phyloP scores from a whole-genome alignment of 345 rosid genomes.

The Abelmoschus esculentus region DNA sequence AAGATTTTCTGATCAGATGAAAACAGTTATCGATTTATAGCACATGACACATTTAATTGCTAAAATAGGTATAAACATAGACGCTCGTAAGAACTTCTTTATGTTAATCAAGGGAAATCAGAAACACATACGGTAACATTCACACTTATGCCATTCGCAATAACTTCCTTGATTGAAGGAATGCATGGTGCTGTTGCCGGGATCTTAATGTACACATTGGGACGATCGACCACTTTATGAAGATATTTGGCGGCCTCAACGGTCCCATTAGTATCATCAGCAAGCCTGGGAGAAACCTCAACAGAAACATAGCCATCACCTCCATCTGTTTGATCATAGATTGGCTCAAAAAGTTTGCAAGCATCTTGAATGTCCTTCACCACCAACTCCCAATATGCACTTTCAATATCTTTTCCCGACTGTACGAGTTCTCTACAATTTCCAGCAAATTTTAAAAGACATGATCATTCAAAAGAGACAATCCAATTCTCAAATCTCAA shows the following conservation, averaged over 20 bases:
- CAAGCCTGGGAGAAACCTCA: conserved; percentile 94
- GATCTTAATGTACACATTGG: conserved; percentile 90
- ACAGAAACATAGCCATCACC: conserved; percentile 97
- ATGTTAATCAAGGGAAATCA: conserved; percentile 1
- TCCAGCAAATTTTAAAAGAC: background rate
- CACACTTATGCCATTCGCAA: conserved; percentile 63
- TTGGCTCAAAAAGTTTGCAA: conserved; percentile 89
- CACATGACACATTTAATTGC: background rate
- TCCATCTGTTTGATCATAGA: conserved; percentile 83
- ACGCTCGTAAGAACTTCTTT: background rate
- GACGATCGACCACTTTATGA: conserved; percentile 66
- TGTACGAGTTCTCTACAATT: conserved; percentile 70
- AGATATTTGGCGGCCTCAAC: conserved; percentile 89
- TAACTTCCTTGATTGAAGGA: background rate
- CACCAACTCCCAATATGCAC: conserved; percentile 95
- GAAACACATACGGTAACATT: conserved; percentile 77
- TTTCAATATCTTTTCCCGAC: conserved; percentile 83
- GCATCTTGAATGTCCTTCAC: conserved; percentile 98
- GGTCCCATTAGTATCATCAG: conserved; percentile 82
- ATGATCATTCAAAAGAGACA: background rate
- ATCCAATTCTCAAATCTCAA: background rate
- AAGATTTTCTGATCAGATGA: background rate
- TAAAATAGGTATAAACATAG: background rate
- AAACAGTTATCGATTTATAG: background rate
- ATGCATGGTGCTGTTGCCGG: conserved; percentile 91